Evolutionary conservation across 2,329 filamentous ascomycete genomes (phyloP).

Genomic region (Samsoniella hepiali): DNA sequence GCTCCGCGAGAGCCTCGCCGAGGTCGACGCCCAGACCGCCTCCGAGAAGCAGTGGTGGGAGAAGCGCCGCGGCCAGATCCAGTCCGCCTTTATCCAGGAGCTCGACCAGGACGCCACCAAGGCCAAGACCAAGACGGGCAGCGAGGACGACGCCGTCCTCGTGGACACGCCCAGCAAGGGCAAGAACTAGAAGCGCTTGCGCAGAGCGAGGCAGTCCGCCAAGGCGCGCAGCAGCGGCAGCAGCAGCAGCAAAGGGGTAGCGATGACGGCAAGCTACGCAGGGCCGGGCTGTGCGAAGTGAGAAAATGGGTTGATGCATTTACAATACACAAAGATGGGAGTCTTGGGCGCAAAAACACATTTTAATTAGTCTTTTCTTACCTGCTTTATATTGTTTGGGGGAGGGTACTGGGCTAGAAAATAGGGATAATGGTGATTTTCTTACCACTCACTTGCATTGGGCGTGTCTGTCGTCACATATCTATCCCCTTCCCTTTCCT

Average conservation of each 20-base stretch:
- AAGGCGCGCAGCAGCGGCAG: not conserved
- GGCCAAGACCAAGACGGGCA: conserved; percentile 26
- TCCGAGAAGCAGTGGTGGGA: conserved; percentile 92
- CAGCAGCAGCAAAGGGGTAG: not conserved
- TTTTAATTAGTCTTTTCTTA: not conserved
- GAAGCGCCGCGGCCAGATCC: conserved; percentile 70
- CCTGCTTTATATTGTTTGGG: not conserved
- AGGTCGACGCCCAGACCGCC: conserved; percentile 67
- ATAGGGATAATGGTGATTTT: not conserved
- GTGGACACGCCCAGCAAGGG: conserved; percentile 56
- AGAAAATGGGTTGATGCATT: conserved; percentile 3
- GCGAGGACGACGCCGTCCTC: conserved; percentile 58
- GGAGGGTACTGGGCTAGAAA: not conserved
- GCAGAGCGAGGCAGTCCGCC: not conserved
- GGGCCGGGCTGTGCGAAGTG: too few relatives aligned
- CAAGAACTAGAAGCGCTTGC: conserved; percentile 53
- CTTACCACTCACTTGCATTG: too few relatives aligned
- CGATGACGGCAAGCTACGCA: not conserved
- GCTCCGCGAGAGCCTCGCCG: conserved; percentile 70
- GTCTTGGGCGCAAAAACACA: conserved; percentile 6
- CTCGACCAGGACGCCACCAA: conserved; percentile 52
- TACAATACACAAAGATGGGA: conserved; percentile 9
- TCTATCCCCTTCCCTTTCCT: too few relatives aligned
- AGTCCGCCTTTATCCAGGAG: conserved; percentile 80
- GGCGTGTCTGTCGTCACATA: too few relatives aligned